These are phyloP conservation scores for Saccharomycopsis capsularis DNA, from an alignment of 805 yeast genomes.

Conservation along the genomic window DNA sequence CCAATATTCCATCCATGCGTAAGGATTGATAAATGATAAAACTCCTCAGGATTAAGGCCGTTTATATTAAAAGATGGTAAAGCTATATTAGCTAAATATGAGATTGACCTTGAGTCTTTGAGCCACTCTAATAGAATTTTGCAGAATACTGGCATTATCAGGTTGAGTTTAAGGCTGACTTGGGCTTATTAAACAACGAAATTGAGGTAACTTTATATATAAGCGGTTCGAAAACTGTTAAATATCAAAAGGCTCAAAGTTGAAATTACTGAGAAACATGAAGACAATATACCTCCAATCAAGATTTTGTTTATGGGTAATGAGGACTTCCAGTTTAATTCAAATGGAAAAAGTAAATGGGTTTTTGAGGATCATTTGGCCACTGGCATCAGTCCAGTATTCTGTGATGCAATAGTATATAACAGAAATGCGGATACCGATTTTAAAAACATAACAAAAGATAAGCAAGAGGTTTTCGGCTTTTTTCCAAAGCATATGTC, in stretches of 20 bases:
- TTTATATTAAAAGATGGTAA: constrained; percentile 89
- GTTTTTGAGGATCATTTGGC: constrained; percentile 49
- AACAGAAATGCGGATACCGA: constrained; percentile 14
- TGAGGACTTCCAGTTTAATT: constrained; percentile 63
- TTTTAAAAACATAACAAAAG: constrained; percentile 36
- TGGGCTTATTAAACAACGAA: constrained; percentile 48
- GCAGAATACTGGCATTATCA: constrained; percentile 42
- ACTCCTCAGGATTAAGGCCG: constrained; percentile 41
- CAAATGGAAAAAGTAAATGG: constrained; percentile 59
- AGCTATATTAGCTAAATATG: constrained; percentile 55
- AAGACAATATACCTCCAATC: constrained; percentile 32
- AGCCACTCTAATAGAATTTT: constrained; percentile 14
- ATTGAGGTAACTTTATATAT: constrained; percentile 55
- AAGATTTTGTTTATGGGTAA: constrained; percentile 60
- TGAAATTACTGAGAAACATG: constrained; percentile 30
- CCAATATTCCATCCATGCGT: constrained; percentile 73
- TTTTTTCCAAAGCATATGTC: constrained; percentile 40
- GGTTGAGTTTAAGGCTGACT: constrained; percentile 45
- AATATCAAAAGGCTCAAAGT: constrained; percentile 42
- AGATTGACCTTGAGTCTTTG: constrained; percentile 41
- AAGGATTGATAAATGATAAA: constrained; percentile 44
- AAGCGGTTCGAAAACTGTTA: constrained; percentile 37
- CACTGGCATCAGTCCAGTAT: constrained; percentile 59
- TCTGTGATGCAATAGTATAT: constrained; percentile 49
- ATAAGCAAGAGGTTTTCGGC: background rate